Evolutionary conservation across 2,329 filamentous ascomycete genomes (phyloP), one percentile per base, ranked within the genome.

Genomic region (Fusarium napiforme): DNA sequence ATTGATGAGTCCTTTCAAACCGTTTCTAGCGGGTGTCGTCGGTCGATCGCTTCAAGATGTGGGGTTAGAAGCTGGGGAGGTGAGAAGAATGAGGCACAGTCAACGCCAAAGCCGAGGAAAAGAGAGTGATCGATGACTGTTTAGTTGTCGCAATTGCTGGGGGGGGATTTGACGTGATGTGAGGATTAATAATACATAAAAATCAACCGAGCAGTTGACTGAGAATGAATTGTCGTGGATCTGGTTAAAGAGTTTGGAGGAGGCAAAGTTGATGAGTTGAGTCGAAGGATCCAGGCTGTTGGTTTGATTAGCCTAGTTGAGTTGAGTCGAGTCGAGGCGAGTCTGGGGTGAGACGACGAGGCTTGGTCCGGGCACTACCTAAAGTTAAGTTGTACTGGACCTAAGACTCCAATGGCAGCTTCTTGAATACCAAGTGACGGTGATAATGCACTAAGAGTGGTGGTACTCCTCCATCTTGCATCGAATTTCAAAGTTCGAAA

Each of bases 61-160:
- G 67, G 64, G 69, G 64, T 72, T 65, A 67, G 70, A 66, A 75
- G 69, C 67, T 67, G 60, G 60, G 55, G 26, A 50, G 45, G 47
- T 58, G 56, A 60, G 52, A 42, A 37, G 62, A 69, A 45, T 26
- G 66, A 73, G 71, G 71, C 63, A 64, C 61, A 68, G 67, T 26
- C 50, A 64, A 39, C 21, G 49, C 37, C 47, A 55, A 71, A 56
- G 56, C 42, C 56, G 53, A 45, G 32, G 53, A 26, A 59, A 59
- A 59, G 55, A 57, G 49, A 39, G 14, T 45, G 68, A 55, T 23
- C 16, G 28, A n/a, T 39, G 49, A 50, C 36, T 47, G 55, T 42
- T 43, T 53, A 34, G 23, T 23, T 57, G 40, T 59, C 36, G 65
- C 59, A 32, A 32, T 34, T 23, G 8, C 28, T 28, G 28, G 19